phyloP scores from a whole-genome alignment of 495 filamentous ascomycete species.

The Chaetomium fimeti region DNA sequence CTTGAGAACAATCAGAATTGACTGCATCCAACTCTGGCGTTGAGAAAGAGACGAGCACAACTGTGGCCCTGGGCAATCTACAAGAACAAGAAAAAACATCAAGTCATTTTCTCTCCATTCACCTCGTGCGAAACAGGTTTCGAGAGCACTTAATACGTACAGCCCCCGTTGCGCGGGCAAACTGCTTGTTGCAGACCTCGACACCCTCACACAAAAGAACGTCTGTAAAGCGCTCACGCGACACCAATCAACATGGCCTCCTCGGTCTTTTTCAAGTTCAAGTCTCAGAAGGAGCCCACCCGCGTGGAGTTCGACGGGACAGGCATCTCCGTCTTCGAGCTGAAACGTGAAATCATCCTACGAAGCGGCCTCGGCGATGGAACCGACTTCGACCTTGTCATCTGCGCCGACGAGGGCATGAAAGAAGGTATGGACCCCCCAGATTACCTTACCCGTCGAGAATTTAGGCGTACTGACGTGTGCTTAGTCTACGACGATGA shows the following conservation, averaged over 20 bases:
- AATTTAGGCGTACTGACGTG: constrained; percentile 28
- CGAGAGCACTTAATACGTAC: constrained; percentile 24
- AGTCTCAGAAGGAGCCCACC: constrained; percentile 93
- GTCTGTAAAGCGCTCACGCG: constrained; percentile 16
- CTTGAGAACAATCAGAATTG: constrained; percentile 58
- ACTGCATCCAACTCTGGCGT: constrained; percentile 49
- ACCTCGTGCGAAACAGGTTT: constrained; percentile 35
- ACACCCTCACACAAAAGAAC: not conserved
- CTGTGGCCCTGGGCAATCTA: constrained; percentile 21
- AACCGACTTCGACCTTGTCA: constrained; percentile 91
- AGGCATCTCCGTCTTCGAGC: constrained; percentile 95
- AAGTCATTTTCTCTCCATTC: constrained; percentile 39
- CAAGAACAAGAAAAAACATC: constrained; percentile 33
- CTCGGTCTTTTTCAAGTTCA: constrained; percentile 99
- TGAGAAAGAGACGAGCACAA: constrained; percentile 41
- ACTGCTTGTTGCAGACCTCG: not conserved
- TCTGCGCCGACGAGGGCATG: constrained; percentile 79
- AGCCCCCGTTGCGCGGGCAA: constrained; percentile 13
- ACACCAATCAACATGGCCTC: constrained; percentile 72
- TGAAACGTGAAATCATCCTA: constrained; percentile 96
- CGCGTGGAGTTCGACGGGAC: constrained; percentile 97
- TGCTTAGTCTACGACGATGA: constrained; percentile 89
- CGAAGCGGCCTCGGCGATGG: constrained; percentile 92
- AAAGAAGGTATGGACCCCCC: constrained; percentile 71
- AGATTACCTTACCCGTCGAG: not conserved